Evolutionary conservation across 805 yeast genomes (phyloP), one percentile per base, ranked within the genome.

Genomic region (Candida boidinii): DNA sequence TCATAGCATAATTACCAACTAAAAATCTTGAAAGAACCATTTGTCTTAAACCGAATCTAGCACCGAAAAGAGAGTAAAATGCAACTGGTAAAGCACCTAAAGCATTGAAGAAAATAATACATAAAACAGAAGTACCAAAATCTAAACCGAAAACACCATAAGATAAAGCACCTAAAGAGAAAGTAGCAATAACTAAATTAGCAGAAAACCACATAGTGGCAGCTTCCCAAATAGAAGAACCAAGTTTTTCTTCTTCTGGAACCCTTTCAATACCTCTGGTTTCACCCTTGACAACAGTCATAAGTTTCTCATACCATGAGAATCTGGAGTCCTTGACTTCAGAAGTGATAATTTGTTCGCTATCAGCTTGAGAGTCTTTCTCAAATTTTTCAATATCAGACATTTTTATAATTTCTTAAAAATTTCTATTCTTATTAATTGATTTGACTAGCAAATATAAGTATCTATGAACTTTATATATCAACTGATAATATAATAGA

Each of bases 141-240:
- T 76, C 72, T 41, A 88, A 62, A 10, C 68, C 78, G 48, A 73
- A 85, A 17, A 73, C 67, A 38, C 79, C 63, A 29, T 49, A 51
- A 21, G 84, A 83, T 27, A 79, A 55, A 41, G 72, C 80, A 55
- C 96, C 96, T 30, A 85, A 62, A 7, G 94, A 66, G 46, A 73
- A 76, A 13, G 95, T 74, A 15, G 95, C 86, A 49, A 87, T 73
- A 36, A 84, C 95, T 70, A 84, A 66, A 59, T 87, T 86, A 23
- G 94, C 94, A 7, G 94, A 80, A 47, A 81, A 69, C 95, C 95
- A 87, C 90, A 87, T 82, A 31, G 88, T 66, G 28, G 86, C 85
- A 20, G 92, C 82, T 43, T 71, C 73, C 60, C 73, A 63, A 39
- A 80, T 51, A 23, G 83, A 76, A 28, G 68, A 68, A 40, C 79